phyloP scores from a whole-genome alignment of 352 stramenopile species.

The Globisporangium radiosum region DNA sequence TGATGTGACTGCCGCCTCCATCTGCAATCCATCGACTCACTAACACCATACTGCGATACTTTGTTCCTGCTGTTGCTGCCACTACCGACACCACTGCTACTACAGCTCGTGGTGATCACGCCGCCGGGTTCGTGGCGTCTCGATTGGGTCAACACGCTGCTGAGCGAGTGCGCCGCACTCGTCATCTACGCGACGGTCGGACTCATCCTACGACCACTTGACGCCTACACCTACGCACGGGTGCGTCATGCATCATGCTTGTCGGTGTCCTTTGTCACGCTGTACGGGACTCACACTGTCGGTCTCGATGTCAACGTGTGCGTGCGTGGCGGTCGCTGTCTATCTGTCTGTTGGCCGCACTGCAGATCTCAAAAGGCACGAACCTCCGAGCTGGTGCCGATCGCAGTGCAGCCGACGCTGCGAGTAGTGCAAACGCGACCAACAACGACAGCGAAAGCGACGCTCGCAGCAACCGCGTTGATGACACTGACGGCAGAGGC shows the following conservation, averaged over 20 bases:
- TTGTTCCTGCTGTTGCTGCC: constrained; percentile 1
- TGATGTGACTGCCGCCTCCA: too few relatives aligned
- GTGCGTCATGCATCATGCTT: constrained; percentile 10
- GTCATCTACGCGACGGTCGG: constrained; percentile 35
- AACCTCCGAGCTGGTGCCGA: constrained; percentile 5
- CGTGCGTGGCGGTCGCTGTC: not conserved
- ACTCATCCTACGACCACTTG: constrained; percentile 37
- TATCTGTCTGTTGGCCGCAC: not conserved
- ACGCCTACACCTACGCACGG: constrained; percentile 41
- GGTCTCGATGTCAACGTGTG: not conserved
- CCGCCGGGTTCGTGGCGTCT: constrained; percentile 50
- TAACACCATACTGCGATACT: not conserved
- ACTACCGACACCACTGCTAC: not conserved
- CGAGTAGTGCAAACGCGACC: not conserved
- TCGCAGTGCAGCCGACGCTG: too few relatives aligned
- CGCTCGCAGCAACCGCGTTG: not conserved
- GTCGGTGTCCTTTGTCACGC: not conserved
- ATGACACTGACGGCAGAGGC: too few relatives aligned
- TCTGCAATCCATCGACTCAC: constrained; percentile 2
- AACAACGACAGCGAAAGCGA: not conserved
- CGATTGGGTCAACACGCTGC: constrained; percentile 49
- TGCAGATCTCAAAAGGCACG: constrained; percentile 22
- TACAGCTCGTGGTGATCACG: constrained; percentile 49
- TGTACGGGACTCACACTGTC: too few relatives aligned
- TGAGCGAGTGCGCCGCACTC: constrained; percentile 37